Percentiles rank a stretch among this genome's conserved stretches.
phyloP scores from a whole-genome alignment of 2,329 filamentous ascomycete species.

The Fusarium sp. region DNA sequence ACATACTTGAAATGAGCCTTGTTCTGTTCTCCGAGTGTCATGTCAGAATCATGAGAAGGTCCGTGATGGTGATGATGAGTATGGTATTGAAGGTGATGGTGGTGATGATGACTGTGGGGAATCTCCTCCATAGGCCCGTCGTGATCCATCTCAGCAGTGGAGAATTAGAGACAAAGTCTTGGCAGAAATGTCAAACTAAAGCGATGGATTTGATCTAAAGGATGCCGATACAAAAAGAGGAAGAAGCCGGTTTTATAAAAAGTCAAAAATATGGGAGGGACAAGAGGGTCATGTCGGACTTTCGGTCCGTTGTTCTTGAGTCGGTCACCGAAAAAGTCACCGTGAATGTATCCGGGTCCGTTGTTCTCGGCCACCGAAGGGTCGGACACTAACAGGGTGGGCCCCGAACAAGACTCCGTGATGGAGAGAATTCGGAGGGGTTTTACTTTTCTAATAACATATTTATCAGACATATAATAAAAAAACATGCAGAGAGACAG shows the following conservation, averaged over 20 bases:
- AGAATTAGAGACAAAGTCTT: neutral
- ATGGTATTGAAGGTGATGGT: conserved; percentile 38
- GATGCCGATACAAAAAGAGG: neutral
- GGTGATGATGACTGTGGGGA: conserved; percentile 33
- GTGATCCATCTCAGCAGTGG: conserved; percentile 9
- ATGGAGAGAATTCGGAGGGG: neutral
- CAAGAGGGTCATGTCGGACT: neutral
- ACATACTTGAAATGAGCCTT: conserved; percentile 45
- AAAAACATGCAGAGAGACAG: too few species aligned
- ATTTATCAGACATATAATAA: too few species aligned
- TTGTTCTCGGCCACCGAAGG: neutral
- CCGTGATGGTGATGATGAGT: conserved; percentile 39
- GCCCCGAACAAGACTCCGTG: conserved; percentile 1
- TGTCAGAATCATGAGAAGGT: conserved; percentile 17
- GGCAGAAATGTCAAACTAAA: neutral
- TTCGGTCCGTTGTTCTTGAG: conserved; percentile 2
- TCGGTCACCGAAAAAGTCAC: conserved; percentile 2
- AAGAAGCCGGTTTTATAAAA: neutral
- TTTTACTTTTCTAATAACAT: too few species aligned
- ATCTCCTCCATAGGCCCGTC: conserved; percentile 16
- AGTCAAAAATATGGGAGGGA: neutral
- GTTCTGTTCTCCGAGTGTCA: conserved; percentile 39
- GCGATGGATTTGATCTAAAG: neutral
- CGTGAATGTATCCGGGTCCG: conserved; percentile 7
- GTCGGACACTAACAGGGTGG: neutral